Base-by-base conservation (phyloP, 2,329 filamentous ascomycete species). In the Apiospora rasikravindrae region DNA sequence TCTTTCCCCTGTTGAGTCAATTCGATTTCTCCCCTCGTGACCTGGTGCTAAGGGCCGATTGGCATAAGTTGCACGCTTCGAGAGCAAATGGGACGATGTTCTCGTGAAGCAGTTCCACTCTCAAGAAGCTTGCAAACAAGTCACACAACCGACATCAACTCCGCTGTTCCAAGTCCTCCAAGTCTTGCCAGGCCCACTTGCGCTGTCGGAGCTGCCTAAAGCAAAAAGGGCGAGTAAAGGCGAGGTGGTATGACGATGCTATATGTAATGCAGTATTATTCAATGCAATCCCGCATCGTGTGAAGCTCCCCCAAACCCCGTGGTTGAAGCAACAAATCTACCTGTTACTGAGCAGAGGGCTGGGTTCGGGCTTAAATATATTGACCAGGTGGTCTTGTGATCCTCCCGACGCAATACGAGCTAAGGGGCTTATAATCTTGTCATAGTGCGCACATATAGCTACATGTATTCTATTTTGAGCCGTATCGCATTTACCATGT, bases 71-170 rank as follows among this genome's bases (percentile, higher is more conserved):
- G 24, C 26, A 33, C 4, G 19, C 51, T 57, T 8, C 2, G 16
- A 61, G 29, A 37, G 7, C 29, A n/a, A 61, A 61, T 61, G 26
- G 53, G 29, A 61, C 53, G 29, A 61, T 37, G 29, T n/a, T 61
- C 53, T 61, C 53, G 16, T 37, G 51, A 57, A 57, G 51, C 26
- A 57, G 51, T 57, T 57, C 51, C 51, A 57, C 51, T 33, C 26
- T 8, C 5, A 26, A 57, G 14, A 57, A 33, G 51, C 26, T 57
- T 57, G 51, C 16, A 16, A 8, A 33, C 16, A 8, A 33, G 53
- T 61, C 53, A 61, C 53, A 37, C 29, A 37, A 37, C 16, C 53
- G 37, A 37, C 29, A 61, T 33, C 19, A 37, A 61, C 53, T 37
- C 53, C 29, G 53, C 57, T 57, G 33, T 10, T 64, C 57, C 57